Evolutionary conservation across 192 early-diverging fungal genomes (phyloP).

Genomic region (Piromyces finnis): DNA sequence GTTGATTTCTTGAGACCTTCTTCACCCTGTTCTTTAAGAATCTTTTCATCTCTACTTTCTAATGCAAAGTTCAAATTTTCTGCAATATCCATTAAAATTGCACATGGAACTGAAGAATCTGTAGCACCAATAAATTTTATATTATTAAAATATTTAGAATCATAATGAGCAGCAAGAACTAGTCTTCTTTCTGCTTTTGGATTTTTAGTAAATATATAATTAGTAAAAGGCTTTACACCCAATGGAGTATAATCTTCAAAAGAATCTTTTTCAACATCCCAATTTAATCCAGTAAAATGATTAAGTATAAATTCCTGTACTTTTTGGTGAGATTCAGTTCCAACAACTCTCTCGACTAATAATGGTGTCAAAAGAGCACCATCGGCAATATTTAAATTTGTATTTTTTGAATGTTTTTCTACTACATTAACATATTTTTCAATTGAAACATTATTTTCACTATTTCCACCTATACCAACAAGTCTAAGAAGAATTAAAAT

Average conservation of each 20-base stretch:
- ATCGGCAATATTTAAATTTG: neutral
- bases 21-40: slow-evolving; percentile 11
- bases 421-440: neutral
- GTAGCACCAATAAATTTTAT: slow-evolving; percentile 70
- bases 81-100: slow-evolving; percentile 73
- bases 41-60: slow-evolving; percentile 11
- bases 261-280: slow-evolving; percentile 60
- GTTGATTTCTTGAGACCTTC: slow-evolving; percentile 1
- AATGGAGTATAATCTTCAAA: slow-evolving; percentile 62
- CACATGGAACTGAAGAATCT: slow-evolving; percentile 81
- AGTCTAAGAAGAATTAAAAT: neutral
- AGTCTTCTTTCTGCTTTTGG: slow-evolving; percentile 46
- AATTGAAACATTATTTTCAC: neutral
- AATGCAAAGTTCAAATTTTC: slow-evolving; percentile 40
- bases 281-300: slow-evolving; percentile 40
- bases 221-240: slow-evolving; percentile 57
- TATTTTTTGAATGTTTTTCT: neutral
- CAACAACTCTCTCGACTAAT: slow-evolving; percentile 61
- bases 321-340: slow-evolving; percentile 43
- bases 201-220: slow-evolving; percentile 82
- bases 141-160: slow-evolving; percentile 59
- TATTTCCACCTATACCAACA: neutral
- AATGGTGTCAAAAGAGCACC: slow-evolving; percentile 50
- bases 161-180: slow-evolving; percentile 82
- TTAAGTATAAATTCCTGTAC: slow-evolving; percentile 55